phyloP scores from a whole-genome alignment of 2,329 filamentous ascomycete species.

The Raffaelea arxii region DNA sequence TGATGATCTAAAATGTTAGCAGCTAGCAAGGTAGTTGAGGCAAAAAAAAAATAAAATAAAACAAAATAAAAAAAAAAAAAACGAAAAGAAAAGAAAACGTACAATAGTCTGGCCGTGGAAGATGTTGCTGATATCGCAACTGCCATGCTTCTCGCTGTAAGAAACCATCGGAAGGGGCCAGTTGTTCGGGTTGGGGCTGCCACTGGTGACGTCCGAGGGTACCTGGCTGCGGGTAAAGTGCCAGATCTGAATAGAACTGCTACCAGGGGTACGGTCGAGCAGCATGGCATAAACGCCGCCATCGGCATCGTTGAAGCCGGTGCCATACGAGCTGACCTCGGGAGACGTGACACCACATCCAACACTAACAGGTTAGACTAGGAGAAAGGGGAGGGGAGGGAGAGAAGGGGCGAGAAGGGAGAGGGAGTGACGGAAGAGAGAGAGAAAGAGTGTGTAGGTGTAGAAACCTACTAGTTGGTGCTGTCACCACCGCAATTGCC shows the following conservation, averaged over 20 bases:
- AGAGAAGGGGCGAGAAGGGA: neutral
- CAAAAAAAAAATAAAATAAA: no score
- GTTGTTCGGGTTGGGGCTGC: conserved; percentile 26
- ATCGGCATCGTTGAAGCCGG: conserved; percentile 37
- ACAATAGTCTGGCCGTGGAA: conserved; percentile 49
- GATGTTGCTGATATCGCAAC: conserved; percentile 44
- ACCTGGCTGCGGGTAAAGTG: conserved; percentile 29
- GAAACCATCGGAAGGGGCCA: conserved; percentile 31
- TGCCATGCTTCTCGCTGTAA: conserved; percentile 17
- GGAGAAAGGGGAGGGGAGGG: no score
- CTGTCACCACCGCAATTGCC: conserved; percentile 9
- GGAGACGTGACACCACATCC: conserved; percentile 15
- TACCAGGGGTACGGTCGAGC: conserved; percentile 20
- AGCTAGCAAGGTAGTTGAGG: neutral
- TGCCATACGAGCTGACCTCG: conserved; percentile 24
- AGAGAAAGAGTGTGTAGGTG: neutral
- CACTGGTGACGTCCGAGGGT: conserved; percentile 28
- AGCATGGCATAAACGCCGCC: conserved; percentile 32
- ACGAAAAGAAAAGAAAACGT: no score
- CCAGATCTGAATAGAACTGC: conserved; percentile 35
- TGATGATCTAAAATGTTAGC: conserved; percentile 14
- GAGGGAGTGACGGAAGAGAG: neutral
- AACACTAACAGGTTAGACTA: conserved; percentile 6
- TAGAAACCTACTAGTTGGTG: conserved; percentile 12
- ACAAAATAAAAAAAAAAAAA: no score